Evolutionary conservation across 1,284 basidiomycete genomes (phyloP).

Genomic region (Papiliotrema nemorosa): DNA sequence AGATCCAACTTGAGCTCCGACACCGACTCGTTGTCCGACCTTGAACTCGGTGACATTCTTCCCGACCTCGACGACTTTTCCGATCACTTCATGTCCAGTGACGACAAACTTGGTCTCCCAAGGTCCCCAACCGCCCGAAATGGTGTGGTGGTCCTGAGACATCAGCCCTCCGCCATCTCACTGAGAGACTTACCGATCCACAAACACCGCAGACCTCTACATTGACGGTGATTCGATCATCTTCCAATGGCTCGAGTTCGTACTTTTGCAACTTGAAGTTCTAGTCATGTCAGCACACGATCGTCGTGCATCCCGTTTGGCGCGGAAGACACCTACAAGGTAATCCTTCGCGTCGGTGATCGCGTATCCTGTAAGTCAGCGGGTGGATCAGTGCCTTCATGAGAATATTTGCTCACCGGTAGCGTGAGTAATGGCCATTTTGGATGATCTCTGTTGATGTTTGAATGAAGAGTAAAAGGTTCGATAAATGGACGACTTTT

Average conservation of each 20-base stretch:
- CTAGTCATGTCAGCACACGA: slow-evolving; percentile 10
- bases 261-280: slow-evolving; percentile 58
- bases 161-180: slow-evolving; percentile 7
- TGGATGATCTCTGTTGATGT: slow-evolving; percentile 1
- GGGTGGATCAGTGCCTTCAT: not conserved
- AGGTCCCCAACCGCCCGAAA: slow-evolving; percentile 48
- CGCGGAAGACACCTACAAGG: slow-evolving; percentile 20
- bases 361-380: slow-evolving; percentile 33
- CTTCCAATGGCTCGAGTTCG: slow-evolving; percentile 64
- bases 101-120: slow-evolving; percentile 45
- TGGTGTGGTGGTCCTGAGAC: slow-evolving; percentile 44
- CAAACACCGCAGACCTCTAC: slow-evolving; percentile 58
- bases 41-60: slow-evolving; percentile 49
- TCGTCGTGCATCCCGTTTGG: not conserved
- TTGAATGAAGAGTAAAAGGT: not conserved
- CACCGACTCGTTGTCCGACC: slow-evolving; percentile 51
- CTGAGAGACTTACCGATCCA: slow-evolving; percentile 20
- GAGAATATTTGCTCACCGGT: slow-evolving; percentile 20
- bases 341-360: slow-evolving; percentile 44
- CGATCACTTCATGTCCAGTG: slow-evolving; percentile 53
- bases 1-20: slow-evolving; percentile 52
- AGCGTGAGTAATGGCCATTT: slow-evolving; percentile 38
- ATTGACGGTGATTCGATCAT: slow-evolving; percentile 65
- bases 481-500: too few relatives aligned
- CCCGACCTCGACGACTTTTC: slow-evolving; percentile 52